phyloP scores from a whole-genome alignment of 352 stramenopile genomes.

The Globisporangium uncinulatum region DNA sequence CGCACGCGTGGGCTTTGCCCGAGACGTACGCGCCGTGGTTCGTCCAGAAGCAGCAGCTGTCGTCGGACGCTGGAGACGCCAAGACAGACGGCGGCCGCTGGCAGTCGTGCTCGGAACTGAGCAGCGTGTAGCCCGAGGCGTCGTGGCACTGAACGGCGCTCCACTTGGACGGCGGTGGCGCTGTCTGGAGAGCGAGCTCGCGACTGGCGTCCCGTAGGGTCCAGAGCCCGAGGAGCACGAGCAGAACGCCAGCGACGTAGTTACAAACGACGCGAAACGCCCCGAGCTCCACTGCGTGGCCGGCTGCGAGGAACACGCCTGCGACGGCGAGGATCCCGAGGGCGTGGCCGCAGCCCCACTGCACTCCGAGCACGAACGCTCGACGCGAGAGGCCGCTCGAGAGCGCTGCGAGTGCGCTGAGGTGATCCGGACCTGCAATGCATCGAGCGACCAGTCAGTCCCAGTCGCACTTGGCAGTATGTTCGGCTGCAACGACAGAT shows the following conservation, averaged over 20 bases:
- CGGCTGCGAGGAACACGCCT: conserved; percentile 42
- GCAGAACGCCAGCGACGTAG: conserved; percentile 55
- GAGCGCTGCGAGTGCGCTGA: conserved; percentile 83
- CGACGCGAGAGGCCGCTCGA: conserved; percentile 58
- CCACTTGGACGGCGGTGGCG: conserved; percentile 35
- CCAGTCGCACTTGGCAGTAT: neutral
- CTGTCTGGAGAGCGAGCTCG: conserved; percentile 23
- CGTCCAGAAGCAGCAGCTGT: conserved; percentile 8
- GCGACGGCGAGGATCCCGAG: conserved; percentile 76
- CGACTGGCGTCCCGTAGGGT: conserved; percentile 33
- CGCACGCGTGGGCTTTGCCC: conserved; percentile 15
- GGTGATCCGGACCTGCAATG: conserved; percentile 76
- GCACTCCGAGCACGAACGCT: conserved; percentile 72
- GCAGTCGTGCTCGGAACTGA: conserved; percentile 9
- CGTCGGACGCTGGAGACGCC: neutral
- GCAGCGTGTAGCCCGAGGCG: conserved; percentile 34
- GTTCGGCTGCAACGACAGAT: neutral
- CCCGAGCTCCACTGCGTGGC: conserved; percentile 27
- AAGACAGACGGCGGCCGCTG: neutral
- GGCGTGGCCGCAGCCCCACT: conserved; percentile 88
- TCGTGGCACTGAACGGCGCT: conserved; percentile 52
- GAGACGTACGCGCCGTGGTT: conserved; percentile 12
- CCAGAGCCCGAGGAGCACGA: conserved; percentile 57
- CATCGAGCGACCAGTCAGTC: neutral
- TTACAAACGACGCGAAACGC: conserved; percentile 37